phyloP scores from a whole-genome alignment of 2,329 filamentous ascomycete species.

The Thelonectria rubi region DNA sequence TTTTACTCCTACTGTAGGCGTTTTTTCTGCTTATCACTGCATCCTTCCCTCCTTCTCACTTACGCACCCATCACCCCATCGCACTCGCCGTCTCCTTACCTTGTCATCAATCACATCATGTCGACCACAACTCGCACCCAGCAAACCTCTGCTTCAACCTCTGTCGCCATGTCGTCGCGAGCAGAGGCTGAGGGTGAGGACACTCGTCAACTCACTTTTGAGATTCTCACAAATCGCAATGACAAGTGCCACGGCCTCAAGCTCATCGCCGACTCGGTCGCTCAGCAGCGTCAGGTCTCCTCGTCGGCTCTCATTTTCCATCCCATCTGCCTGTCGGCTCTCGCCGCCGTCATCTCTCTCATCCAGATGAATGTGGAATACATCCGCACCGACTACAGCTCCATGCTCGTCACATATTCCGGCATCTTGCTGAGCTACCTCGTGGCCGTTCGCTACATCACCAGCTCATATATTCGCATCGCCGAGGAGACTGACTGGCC shows the following conservation, averaged over 20 bases:
- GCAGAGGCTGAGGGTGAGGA: constrained; percentile 34
- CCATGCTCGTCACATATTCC: constrained; percentile 63
- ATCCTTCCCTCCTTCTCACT: background rate
- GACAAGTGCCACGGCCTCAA: constrained; percentile 75
- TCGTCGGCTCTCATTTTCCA: constrained; percentile 71
- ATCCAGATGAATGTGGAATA: constrained; percentile 53
- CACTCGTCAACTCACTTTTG: constrained; percentile 70
- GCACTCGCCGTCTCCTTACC: background rate
- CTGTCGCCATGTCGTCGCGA: constrained; percentile 7
- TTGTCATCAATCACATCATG: background rate
- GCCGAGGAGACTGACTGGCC: constrained; percentile 71
- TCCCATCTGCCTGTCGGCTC: constrained; percentile 59
- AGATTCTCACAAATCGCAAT: constrained; percentile 57
- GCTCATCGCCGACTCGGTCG: constrained; percentile 81
- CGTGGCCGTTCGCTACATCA: constrained; percentile 66
- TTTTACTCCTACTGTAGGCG: background rate
- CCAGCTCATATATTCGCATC: constrained; percentile 67
- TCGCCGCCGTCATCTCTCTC: constrained; percentile 51
- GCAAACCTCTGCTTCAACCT: background rate
- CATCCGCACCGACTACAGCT: constrained; percentile 59
- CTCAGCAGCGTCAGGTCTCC: constrained; percentile 79
- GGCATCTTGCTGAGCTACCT: constrained; percentile 72
- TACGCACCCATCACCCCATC: background rate
- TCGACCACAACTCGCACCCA: background rate
- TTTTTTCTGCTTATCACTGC: constrained; percentile 5